Conservation (phyloP, 108 stramenopile genomes). For the Cyclotella cryptica region DNA sequence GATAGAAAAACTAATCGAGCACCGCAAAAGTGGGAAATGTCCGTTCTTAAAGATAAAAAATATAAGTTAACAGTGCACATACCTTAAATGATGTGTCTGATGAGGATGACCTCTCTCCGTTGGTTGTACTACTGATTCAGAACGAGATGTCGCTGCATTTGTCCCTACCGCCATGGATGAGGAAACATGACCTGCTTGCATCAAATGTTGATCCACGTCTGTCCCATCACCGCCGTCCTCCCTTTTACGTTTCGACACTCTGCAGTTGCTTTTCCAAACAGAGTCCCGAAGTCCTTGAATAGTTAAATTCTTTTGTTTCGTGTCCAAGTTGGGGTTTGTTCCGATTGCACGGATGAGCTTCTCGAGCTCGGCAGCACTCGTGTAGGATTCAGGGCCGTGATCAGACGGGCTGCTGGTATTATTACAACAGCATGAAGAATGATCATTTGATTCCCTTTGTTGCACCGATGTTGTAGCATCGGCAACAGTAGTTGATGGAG, state of each 20-base stretch:
- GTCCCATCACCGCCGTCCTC: conserved; percentile 36
- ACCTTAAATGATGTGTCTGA: conserved; percentile 48
- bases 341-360: conserved; percentile 85
- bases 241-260: conserved; percentile 57
- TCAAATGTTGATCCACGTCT: conserved; percentile 5
- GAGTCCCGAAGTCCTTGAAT: conserved; percentile 87
- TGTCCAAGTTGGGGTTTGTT: conserved; percentile 75
- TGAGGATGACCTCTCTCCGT: not conserved
- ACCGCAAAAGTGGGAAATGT: not conserved
- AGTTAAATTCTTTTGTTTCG: conserved; percentile 78
- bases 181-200: not conserved
- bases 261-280: conserved; percentile 83
- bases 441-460: not conserved
- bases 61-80: not conserved
- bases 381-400: conserved; percentile 46
- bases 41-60: not conserved
- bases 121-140: not conserved
- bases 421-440: conserved; percentile 7
- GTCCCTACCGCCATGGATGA: not conserved
- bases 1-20: conserved; percentile 33
- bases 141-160: conserved; percentile 8
- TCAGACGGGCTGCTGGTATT: conserved; percentile 18
- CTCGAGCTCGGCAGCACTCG: conserved; percentile 79
- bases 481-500: conserved; percentile 1
- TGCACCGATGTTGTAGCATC: not conserved